phyloP scores from a whole-genome alignment of 306 rosid species.

The Ochetophila trinervis region DNA sequence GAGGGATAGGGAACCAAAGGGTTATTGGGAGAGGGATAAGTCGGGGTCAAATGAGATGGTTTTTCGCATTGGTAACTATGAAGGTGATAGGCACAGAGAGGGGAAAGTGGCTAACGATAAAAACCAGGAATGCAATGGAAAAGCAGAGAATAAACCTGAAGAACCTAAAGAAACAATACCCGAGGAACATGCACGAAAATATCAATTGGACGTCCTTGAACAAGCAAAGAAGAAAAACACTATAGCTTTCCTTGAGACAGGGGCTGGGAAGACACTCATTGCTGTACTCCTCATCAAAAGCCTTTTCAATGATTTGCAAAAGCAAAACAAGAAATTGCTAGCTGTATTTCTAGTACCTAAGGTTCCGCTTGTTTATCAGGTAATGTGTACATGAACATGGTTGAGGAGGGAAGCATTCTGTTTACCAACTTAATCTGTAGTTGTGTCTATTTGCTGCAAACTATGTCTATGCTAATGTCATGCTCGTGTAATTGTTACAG shows the following conservation, averaged over 20 bases:
- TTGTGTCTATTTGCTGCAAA: conserved; percentile 5
- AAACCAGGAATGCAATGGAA: conserved; percentile 47
- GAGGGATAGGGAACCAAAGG: conserved; percentile 67
- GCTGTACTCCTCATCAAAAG: conserved; percentile 91
- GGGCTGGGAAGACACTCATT: conserved; percentile 98
- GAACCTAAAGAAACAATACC: conserved; percentile 60
- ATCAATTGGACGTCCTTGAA: conserved; percentile 96
- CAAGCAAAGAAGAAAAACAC: conserved; percentile 89
- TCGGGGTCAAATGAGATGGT: conserved; percentile 61
- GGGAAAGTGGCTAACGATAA: conserved; percentile 34
- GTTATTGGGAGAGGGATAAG: conserved; percentile 96
- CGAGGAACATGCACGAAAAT: conserved; percentile 84
- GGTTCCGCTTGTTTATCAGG: conserved; percentile 99
- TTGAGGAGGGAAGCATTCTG: conserved; percentile 3
- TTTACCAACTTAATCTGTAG: background rate
- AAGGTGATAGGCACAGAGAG: conserved; percentile 54
- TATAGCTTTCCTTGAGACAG: conserved; percentile 96
- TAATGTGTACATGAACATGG: conserved; percentile 7
- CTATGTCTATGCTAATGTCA: background rate
- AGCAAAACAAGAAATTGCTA: conserved; percentile 69
- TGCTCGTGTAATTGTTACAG: conserved; percentile 45
- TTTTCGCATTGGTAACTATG: conserved; percentile 66
- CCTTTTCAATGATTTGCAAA: conserved; percentile 54
- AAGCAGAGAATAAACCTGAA: conserved; percentile 42
- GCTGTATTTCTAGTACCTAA: conserved; percentile 95